These are phyloP conservation scores for Chamaenerion angustifolium DNA, from an alignment of 345 rosid species.

Conservation along the genomic window DNA sequence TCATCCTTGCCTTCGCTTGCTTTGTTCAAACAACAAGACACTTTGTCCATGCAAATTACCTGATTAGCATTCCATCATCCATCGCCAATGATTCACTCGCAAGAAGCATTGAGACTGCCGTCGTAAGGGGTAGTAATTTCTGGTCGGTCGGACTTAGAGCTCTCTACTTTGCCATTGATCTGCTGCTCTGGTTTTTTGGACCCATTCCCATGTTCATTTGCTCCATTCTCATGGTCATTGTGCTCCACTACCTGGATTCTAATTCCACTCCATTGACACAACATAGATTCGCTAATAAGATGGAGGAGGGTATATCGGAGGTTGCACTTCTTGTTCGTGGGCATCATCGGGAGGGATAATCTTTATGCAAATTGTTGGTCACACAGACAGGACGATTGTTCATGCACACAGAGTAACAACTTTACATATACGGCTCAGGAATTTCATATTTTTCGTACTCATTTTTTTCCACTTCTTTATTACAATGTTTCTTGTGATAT, in stretches of 20 bases:
- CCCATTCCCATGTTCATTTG: constrained; percentile 67
- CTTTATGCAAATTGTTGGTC: too few species aligned
- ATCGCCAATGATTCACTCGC: constrained; percentile 16
- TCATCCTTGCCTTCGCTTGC: constrained; percentile 56
- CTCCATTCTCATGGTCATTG: constrained; percentile 36
- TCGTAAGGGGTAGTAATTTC: constrained; percentile 60
- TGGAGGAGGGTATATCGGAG: constrained; percentile 7
- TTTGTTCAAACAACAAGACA: constrained; percentile 55
- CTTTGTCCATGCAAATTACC: constrained; percentile 59
- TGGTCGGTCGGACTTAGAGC: constrained; percentile 79
- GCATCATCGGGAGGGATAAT: not conserved
- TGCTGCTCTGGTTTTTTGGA: constrained; percentile 75
- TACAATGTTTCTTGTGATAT: too few species aligned
- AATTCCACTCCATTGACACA: constrained; percentile 38
- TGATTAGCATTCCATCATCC: constrained; percentile 44
- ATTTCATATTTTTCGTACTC: too few species aligned
- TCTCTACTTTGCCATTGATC: constrained; percentile 50
- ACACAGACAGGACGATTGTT: too few species aligned
- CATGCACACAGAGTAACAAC: too few species aligned
- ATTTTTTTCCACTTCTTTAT: too few species aligned
- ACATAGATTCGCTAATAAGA: constrained; percentile 14
- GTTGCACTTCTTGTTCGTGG: constrained; percentile 5
- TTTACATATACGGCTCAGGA: too few species aligned
- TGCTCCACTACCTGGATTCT: constrained; percentile 41
- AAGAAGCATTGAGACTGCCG: constrained; percentile 26